These are phyloP conservation scores for Penicillium occitanis DNA, from an alignment of 2,329 filamentous ascomycete species.

Conservation along the genomic window DNA sequence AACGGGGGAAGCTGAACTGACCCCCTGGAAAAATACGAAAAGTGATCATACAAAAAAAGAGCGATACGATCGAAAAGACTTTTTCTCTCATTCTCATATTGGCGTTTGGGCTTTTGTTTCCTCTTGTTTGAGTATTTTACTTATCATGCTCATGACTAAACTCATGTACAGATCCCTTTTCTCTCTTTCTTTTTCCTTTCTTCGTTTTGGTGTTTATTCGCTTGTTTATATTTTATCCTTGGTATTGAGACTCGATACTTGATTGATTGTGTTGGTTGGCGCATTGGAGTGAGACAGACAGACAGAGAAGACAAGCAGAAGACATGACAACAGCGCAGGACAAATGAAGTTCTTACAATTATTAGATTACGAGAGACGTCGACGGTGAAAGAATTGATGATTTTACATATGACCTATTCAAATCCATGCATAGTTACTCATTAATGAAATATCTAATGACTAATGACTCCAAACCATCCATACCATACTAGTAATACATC, in stretches of 20 bases:
- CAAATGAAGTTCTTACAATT: not conserved
- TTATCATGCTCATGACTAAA: not conserved
- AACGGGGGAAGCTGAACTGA: not conserved
- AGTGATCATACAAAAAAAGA: conserved; percentile 1
- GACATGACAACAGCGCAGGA: not conserved
- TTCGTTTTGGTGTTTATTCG: conserved; percentile 3
- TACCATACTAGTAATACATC: not conserved
- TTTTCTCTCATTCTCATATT: not conserved
- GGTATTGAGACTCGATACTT: not conserved
- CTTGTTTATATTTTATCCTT: not conserved
- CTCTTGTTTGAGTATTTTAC: not conserved
- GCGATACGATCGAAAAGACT: not conserved
- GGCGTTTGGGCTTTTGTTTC: conserved; percentile 9
- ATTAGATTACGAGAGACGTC: conserved; percentile 1
- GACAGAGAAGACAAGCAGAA: not conserved
- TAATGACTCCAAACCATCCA: not conserved
- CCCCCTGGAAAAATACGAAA: not conserved
- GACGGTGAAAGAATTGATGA: not conserved
- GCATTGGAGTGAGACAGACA: not conserved
- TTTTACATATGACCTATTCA: not conserved
- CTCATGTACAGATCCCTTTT: conserved; percentile 3
- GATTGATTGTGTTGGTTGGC: not conserved
- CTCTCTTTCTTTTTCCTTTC: not conserved
- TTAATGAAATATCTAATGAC: not conserved
- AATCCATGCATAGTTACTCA: not conserved